Percentiles rank a stretch among this genome's conserved stretches.
Conservation (phyloP, 805 yeast species). For the Soucietia sequanensis region DNA sequence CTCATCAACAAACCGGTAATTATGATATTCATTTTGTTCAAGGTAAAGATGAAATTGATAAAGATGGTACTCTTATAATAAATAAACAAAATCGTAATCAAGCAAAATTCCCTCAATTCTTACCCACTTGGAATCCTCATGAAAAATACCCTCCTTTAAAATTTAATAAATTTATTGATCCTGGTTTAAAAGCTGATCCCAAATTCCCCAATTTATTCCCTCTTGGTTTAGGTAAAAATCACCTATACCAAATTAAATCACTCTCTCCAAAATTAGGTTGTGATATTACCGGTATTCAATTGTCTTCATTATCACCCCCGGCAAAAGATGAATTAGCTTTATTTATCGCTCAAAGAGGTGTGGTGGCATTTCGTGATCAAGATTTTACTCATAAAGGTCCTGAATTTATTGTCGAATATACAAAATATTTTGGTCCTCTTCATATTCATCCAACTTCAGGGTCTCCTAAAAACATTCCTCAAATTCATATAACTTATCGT, state of each 20-base stretch:
- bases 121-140: constrained; percentile 69
- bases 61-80: constrained; percentile 49
- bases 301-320: constrained; percentile 48
- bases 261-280: constrained; percentile 72
- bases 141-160: constrained; percentile 51
- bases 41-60: constrained; percentile 48
- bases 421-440: constrained; percentile 64
- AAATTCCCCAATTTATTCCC: constrained; percentile 51
- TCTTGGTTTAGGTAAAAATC: constrained; percentile 9
- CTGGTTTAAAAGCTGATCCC: constrained; percentile 70
- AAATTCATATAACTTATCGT: constrained; percentile 62
- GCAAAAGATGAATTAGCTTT: constrained; percentile 72
- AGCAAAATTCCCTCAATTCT: constrained; percentile 51
- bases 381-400: constrained; percentile 57
- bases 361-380: constrained; percentile 64
- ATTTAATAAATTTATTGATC: constrained; percentile 57
- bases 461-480: constrained; percentile 62
- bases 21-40: constrained; percentile 50
- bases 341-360: constrained; percentile 67
- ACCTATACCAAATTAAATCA: constrained; percentile 27
- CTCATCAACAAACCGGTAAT: constrained; percentile 25
- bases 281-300: constrained; percentile 59
- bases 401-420: constrained; percentile 50
- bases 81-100: constrained; percentile 35
- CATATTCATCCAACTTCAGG: constrained; percentile 78